These are phyloP conservation scores for Trypanosoma caninum DNA, from an alignment of 208 protist genomes.

Conservation along the genomic window DNA sequence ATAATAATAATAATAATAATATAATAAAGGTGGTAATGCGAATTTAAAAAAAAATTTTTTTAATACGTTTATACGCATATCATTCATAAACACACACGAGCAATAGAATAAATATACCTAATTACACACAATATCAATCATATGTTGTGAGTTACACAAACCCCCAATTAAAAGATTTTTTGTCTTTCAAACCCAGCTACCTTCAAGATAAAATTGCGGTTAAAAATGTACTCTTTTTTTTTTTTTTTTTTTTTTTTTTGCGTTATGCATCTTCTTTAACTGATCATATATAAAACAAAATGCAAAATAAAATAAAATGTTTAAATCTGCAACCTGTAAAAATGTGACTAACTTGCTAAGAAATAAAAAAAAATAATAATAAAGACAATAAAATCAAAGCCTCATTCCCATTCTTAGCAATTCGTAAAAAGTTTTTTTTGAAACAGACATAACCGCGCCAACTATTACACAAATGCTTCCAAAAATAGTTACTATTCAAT, in stretches of 20 bases:
- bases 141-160: slow-evolving; percentile 26
- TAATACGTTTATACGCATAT: neutral
- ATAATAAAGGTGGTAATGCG: neutral
- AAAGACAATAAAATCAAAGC: no score
- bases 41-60: neutral
- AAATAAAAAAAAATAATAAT: slow-evolving; percentile 30
- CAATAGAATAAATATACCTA: neutral
- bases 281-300: slow-evolving; percentile 56
- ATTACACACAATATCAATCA: slow-evolving; percentile 9
- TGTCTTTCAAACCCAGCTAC: slow-evolving; percentile 32
- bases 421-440: slow-evolving; percentile 28
- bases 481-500: no score
- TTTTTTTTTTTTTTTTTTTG: slow-evolving; percentile 57
- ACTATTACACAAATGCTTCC: slow-evolving; percentile 41
- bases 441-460: slow-evolving; percentile 45
- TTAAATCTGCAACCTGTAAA: slow-evolving; percentile 34
- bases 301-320: slow-evolving; percentile 44
- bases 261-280: slow-evolving; percentile 36
- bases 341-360: slow-evolving; percentile 2
- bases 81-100: slow-evolving; percentile 5
- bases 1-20: neutral
- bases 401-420: slow-evolving; percentile 10
- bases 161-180: slow-evolving; percentile 37
- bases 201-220: slow-evolving; percentile 60
- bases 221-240: slow-evolving; percentile 57